Evolutionary conservation across 2,329 filamentous ascomycete genomes (phyloP).

Genomic region (Diaporthe nobilis): DNA sequence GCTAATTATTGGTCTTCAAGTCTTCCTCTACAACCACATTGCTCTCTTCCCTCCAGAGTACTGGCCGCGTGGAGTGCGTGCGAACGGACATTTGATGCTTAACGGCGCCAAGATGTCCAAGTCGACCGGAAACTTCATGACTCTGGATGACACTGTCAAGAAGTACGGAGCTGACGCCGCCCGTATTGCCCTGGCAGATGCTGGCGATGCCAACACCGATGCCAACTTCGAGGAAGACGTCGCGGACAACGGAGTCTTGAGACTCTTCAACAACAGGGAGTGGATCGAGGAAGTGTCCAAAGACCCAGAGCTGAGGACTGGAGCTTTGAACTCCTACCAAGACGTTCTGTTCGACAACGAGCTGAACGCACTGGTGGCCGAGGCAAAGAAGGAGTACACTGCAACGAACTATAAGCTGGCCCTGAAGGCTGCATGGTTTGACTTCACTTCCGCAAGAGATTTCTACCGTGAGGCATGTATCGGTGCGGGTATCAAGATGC

Average conservation of each 20-base stretch:
- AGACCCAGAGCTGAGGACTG: slow-evolving; percentile 81
- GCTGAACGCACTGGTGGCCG: slow-evolving; percentile 84
- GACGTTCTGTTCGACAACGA: slow-evolving; percentile 95
- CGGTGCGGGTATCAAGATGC: slow-evolving; percentile 86
- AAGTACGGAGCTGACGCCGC: slow-evolving; percentile 94
- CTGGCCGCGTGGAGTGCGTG: slow-evolving; percentile 88
- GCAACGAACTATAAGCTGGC: slow-evolving; percentile 87
- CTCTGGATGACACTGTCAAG: slow-evolving; percentile 84
- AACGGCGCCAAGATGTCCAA: slow-evolving; percentile 99
- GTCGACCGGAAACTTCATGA: slow-evolving; percentile 97
- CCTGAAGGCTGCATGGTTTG: slow-evolving; percentile 89
- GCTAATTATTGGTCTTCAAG: slow-evolving; percentile 53
- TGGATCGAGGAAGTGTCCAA: slow-evolving; percentile 91
- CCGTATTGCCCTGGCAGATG: slow-evolving; percentile 66
- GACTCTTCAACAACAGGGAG: slow-evolving; percentile 83
- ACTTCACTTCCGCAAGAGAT: slow-evolving; percentile 89
- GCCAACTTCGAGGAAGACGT: slow-evolving; percentile 98
- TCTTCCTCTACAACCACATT: slow-evolving; percentile 94
- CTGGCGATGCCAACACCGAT: slow-evolving; percentile 93
- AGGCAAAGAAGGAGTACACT: slow-evolving; percentile 84
- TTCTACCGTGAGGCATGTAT: slow-evolving; percentile 89
- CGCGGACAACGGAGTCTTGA: slow-evolving; percentile 90
- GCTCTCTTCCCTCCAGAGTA: slow-evolving; percentile 90
- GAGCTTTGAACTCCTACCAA: slow-evolving; percentile 82
- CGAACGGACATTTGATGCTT: slow-evolving; percentile 92